A percentile compares a stretch with the other conserved stretches of the same genome.
Conservation (phyloP, 2,329 filamentous ascomycete genomes). For the Alternaria ethzedia region DNA sequence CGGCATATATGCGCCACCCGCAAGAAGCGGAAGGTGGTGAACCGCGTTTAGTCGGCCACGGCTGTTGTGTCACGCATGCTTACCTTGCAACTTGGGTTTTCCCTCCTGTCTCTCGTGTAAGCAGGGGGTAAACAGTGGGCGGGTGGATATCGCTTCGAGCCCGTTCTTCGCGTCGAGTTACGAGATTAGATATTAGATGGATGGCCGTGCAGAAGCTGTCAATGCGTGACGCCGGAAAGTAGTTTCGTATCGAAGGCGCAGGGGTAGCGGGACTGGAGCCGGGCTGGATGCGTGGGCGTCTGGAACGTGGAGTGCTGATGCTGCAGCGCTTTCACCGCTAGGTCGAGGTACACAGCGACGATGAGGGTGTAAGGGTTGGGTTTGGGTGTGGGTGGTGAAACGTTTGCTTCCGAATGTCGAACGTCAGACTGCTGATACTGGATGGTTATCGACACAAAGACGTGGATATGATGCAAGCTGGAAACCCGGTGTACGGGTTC, state of each 20-base stretch:
- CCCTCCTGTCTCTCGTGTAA: not conserved
- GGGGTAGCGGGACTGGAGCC: not conserved
- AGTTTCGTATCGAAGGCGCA: not conserved
- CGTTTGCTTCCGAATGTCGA: not conserved
- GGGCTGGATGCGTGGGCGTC: not conserved
- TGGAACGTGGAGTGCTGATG: not conserved
- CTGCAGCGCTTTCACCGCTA: not conserved
- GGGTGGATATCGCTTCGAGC: not conserved
- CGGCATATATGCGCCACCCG: not conserved
- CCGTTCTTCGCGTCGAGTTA: not conserved
- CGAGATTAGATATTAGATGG: not conserved
- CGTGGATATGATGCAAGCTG: not conserved
- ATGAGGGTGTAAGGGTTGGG: not conserved
- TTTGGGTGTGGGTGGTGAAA: not conserved
- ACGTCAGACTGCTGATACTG: not conserved
- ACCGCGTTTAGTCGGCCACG: not conserved
- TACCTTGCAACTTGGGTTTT: not conserved
- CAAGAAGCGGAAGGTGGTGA: not conserved
- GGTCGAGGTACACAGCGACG: not conserved
- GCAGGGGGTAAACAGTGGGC: not conserved
- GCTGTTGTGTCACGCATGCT: not conserved
- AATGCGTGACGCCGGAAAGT: not conserved
- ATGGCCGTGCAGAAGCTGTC: not conserved
- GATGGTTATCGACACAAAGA: not conserved
- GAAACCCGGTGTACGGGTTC: not conserved